Base-by-base conservation (phyloP, 1,284 basidiomycete genomes). In the Cutaneotrichosporon sp. region DNA sequence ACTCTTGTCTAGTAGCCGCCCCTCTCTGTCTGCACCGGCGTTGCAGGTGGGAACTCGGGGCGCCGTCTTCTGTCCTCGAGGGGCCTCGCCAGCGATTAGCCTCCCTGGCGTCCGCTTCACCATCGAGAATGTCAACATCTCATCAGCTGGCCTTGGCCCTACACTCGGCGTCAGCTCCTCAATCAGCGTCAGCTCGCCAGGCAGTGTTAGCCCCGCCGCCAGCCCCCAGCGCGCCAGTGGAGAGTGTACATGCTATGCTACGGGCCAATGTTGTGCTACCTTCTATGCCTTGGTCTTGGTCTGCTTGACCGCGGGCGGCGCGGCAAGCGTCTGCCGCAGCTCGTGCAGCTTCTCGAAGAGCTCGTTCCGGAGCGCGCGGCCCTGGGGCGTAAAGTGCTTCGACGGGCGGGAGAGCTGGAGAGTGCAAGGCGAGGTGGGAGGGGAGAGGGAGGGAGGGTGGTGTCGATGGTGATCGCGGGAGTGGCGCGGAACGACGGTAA, bases 261-360 rank as follows among this genome's bases (percentile, higher is more conserved):
- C 38, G 38, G 38, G 38, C 38, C 38, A 18, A 42, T 42, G 38
- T 18, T 42, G 38, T n/a, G 38, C 38, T 42, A 42, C 38, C 38
- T 42, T 42, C 38, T 42, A 42, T 42, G 38, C 38, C 18, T 42
- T 42, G 38, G 18, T n/a, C 38, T 42, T n/a, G 38, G 18, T 4
- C 38, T 42, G 38, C 38, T 42, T 20, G 38, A 2, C 7, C 38
- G 14, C 49, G 49, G n/a, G 45, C 38, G 18, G 27, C 42, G 18
- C 29, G 29, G 29, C 45, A n/a, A 50, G 14, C 36, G 33, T n/a
- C 27, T 43, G 46, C 33, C 54, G 56, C 24, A 67, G 42, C n/a
- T 20, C 60, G 61, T 76, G 73, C 27, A 79, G 64, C 43, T 70
- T 65, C 18, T 65, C 57, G 63, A 79, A 80, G n/a, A 80, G 67